These are phyloP conservation scores for Trichoderma endophyticum DNA, from an alignment of 2,329 filamentous ascomycete species.

Conservation along the genomic window DNA sequence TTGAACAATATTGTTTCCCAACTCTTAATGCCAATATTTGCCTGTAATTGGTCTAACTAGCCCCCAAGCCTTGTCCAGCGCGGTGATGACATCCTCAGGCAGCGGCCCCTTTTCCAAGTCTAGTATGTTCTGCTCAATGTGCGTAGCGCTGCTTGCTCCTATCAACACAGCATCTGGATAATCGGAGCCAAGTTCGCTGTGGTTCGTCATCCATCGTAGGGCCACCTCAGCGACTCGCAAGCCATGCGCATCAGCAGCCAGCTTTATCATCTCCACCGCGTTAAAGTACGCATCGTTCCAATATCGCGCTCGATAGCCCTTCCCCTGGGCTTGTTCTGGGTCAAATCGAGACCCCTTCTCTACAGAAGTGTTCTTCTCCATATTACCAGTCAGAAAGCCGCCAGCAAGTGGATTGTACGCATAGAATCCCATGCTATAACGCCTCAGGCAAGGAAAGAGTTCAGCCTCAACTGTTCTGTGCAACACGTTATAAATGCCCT, in stretches of 20 bases:
- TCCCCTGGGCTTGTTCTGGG: neutral
- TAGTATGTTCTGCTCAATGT: neutral
- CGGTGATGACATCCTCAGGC: neutral
- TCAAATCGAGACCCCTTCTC: neutral
- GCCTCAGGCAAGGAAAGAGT: neutral
- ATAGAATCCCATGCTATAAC: neutral
- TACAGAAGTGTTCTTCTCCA: neutral
- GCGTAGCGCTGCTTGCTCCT: neutral
- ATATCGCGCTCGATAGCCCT: neutral
- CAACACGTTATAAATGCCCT: neutral
- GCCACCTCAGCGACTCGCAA: neutral
- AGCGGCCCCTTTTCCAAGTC: neutral
- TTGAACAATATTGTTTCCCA: neutral
- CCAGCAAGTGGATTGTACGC: neutral
- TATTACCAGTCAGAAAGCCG: neutral
- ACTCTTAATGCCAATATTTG: neutral
- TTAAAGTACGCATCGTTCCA: neutral
- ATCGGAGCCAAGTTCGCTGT: neutral
- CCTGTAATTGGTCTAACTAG: neutral
- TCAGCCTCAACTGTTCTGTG: neutral
- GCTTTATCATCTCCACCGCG: neutral
- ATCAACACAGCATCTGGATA: neutral
- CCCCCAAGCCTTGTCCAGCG: neutral
- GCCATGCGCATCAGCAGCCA: neutral
- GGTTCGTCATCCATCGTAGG: neutral